Percentiles rank a stretch among this genome's conserved stretches.
phyloP scores from a whole-genome alignment of 306 rosid genomes.

The Parietaria judaica region DNA sequence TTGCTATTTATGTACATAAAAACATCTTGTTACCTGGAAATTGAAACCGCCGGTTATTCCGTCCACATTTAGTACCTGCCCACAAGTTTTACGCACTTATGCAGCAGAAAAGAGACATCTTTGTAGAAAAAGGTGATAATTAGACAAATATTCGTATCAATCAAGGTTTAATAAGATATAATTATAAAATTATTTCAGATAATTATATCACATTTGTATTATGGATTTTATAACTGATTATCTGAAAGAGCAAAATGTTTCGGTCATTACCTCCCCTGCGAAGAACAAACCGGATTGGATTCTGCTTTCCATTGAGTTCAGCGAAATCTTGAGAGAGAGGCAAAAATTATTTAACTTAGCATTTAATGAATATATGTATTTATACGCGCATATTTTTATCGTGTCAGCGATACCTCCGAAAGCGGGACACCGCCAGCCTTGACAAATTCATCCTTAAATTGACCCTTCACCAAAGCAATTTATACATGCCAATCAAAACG shows the following conservation, averaged over 20 bases:
- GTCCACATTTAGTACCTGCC: conserved; percentile 77
- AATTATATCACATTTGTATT: too few species aligned
- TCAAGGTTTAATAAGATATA: too few species aligned
- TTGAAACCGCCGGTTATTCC: conserved; percentile 95
- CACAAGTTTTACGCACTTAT: conserved; percentile 15
- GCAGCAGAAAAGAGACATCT: conserved; percentile 11
- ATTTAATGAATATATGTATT: not conserved
- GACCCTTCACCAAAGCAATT: conserved; percentile 47
- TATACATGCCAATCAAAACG: conserved; percentile 5
- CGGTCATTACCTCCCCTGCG: conserved; percentile 72
- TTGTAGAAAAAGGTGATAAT: too few species aligned
- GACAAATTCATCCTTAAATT: conserved; percentile 93
- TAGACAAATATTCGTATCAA: too few species aligned
- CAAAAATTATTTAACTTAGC: not conserved
- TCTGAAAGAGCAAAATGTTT: not conserved
- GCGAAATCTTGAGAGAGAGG: conserved; percentile 41
- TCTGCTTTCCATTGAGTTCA: conserved; percentile 84
- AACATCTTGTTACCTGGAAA: conserved; percentile 57
- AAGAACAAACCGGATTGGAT: conserved; percentile 55
- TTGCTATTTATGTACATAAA: not conserved
- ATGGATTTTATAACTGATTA: not conserved
- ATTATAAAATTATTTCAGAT: too few species aligned
- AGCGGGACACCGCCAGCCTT: conserved; percentile 94
- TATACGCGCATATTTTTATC: not conserved
- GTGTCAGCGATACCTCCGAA: conserved; percentile 61